Evolutionary conservation across 2,329 filamentous ascomycete species (phyloP).

Genomic region (Dactylellina leptospora): DNA sequence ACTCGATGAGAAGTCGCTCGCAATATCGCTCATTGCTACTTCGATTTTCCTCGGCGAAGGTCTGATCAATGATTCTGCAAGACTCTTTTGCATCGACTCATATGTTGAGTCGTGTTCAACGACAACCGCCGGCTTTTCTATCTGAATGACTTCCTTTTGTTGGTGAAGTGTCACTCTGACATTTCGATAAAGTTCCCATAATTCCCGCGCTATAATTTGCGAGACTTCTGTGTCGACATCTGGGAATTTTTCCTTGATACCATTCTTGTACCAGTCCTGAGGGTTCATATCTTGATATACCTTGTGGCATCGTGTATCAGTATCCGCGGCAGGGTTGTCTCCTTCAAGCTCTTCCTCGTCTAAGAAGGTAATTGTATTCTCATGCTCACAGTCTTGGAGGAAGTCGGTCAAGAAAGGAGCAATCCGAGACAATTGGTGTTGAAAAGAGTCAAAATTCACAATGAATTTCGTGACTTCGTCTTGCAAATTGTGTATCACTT

Average conservation of each 20-base stretch:
- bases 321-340: neutral
- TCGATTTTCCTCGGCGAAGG: neutral
- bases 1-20: slow-evolving; percentile 1
- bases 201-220: slow-evolving; percentile 4
- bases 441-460: neutral
- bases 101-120: slow-evolving; percentile 15
- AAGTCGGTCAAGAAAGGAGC: neutral
- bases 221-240: slow-evolving; percentile 1
- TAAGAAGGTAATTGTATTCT: neutral
- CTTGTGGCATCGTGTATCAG: no score
- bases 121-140: neutral
- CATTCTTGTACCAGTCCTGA: slow-evolving; percentile 24
- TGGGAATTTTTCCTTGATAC: slow-evolving; percentile 2
- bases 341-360: neutral
- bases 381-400: neutral
- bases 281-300: slow-evolving; percentile 11
- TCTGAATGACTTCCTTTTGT: neutral
- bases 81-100: slow-evolving; percentile 16
- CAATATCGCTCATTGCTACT: slow-evolving; percentile 8
- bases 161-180: neutral
- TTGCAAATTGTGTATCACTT: neutral
- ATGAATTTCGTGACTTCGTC: neutral
- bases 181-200: neutral
- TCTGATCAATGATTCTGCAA: slow-evolving; percentile 7
- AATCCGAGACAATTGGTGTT: neutral